Percentiles rank a stretch among this genome's conserved stretches.
phyloP scores from a whole-genome alignment of 163 green algal genomes.

The Scenedesmus sp. region DNA sequence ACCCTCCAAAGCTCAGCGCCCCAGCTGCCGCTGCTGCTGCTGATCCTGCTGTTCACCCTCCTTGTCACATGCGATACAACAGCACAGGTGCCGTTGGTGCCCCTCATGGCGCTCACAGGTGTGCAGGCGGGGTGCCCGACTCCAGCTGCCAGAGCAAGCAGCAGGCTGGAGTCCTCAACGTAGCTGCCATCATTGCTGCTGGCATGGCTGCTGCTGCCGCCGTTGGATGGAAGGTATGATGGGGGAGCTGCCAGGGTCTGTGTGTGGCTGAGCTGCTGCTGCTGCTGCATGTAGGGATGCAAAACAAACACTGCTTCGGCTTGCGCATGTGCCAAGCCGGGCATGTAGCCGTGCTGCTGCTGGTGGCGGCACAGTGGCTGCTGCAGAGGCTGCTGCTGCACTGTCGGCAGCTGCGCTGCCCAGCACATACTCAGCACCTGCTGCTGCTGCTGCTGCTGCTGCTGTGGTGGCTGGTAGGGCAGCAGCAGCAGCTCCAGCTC shows the following conservation, averaged over 20 bases:
- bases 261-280: not conserved
- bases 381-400: not conserved
- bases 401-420: not conserved
- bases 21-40: not conserved
- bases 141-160: not conserved
- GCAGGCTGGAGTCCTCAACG: not conserved
- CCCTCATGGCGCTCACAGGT: not conserved
- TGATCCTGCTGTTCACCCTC: not conserved
- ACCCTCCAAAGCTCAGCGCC: not conserved
- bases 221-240: not conserved
- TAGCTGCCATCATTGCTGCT: not conserved
- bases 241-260: not conserved
- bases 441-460: not conserved
- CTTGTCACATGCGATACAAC: not conserved
- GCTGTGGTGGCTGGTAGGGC: not conserved
- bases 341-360: not conserved
- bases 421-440: not conserved
- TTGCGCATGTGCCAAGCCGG: not conserved
- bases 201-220: not conserved
- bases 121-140: not conserved
- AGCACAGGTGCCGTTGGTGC: not conserved
- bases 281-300: not conserved
- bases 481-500: not conserved
- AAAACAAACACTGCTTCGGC: not conserved
- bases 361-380: not conserved